A percentile compares a stretch with the other conserved stretches of the same genome.
These are phyloP conservation scores for Anaeromyces robustus DNA, from an alignment of 192 early-diverging fungal species.

Conservation along the genomic window DNA sequence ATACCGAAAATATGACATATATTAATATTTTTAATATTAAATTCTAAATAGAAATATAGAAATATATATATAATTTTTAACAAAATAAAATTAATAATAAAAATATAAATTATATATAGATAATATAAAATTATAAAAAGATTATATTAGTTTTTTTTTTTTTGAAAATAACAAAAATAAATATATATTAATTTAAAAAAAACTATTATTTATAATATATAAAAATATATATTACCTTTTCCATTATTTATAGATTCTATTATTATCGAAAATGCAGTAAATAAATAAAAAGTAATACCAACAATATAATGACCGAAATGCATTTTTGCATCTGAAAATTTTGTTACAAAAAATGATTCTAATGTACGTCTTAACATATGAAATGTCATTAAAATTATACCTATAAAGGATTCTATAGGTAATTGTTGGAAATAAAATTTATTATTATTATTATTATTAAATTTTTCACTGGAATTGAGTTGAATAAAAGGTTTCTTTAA, in stretches of 20 bases:
- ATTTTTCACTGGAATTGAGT: neutral
- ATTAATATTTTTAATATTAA: neutral
- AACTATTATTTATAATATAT: no score
- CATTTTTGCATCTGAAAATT: constrained; percentile 4
- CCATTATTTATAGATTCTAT: neutral
- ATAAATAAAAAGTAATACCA: constrained; percentile 3
- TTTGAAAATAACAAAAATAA: neutral
- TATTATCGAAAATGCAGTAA: neutral
- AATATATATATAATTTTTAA: no score
- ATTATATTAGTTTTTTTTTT: no score
- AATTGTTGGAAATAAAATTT: neutral
- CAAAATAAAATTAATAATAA: no score
- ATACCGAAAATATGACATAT: neutral
- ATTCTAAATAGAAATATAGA: neutral
- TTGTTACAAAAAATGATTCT: constrained; percentile 1
- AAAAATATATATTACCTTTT: neutral
- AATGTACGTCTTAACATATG: constrained; percentile 3
- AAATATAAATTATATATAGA: no score
- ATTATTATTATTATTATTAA: no score
- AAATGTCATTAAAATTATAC: neutral
- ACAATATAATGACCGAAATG: constrained; percentile 6
- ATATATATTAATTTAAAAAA: no score
- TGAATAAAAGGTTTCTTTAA: neutral
- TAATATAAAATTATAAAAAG: no score
- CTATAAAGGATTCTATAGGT: neutral